Base-by-base conservation (phyloP, 2,329 filamentous ascomycete genomes). In the Cryphonectria parasitica region DNA sequence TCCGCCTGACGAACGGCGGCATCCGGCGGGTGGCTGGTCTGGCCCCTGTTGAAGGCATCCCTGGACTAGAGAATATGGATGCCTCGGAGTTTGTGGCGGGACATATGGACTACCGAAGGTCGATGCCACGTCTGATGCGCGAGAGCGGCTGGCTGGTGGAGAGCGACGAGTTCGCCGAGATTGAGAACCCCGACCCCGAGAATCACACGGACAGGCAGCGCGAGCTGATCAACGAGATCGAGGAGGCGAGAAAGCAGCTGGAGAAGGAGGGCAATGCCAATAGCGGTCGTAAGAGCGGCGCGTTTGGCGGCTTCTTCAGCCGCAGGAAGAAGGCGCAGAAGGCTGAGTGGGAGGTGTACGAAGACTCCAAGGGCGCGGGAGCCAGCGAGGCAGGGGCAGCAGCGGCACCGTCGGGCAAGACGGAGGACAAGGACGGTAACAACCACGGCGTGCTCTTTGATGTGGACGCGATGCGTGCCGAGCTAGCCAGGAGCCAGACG, bases 151-250 rank as follows among this genome's bases (percentile, higher is more conserved):
- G 95, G 94, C 83, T 91, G 67, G 93, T 98, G 3, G 91, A 97
- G 77, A 95, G 91, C 74, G 94, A 98, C 75, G 95, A 98, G 78
- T 99, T 98, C 78, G 91, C 89, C 0, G 96, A 99, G 81, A 98
- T 99, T 72, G 96, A 98, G 79, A 96, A 99, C 75, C 94, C 96
- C 0, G 96, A 99, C 77, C 96, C 96, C 0, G 96, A 98, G 0
- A 95, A 97, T 75, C 95, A 98, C 81, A 87, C 89, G 66, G 87
- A 94, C 78, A 87, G 95, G 64, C 96, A 99, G 80, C 88, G 94
- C 69, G 95, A 98, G 80, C 88, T 99, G 58, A 97, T 99, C 78
- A 94, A 92, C 76, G 96, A 99, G 81, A 97, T 99, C 67, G 95
- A 98, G 79, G 95, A 97, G 80, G 96, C 96, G 8, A 89, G 96